Percentiles rank a stretch among this genome's conserved stretches.
Evolutionary conservation across 148 eudicot species (phyloP).

Genomic region (Arbutus unedo): DNA sequence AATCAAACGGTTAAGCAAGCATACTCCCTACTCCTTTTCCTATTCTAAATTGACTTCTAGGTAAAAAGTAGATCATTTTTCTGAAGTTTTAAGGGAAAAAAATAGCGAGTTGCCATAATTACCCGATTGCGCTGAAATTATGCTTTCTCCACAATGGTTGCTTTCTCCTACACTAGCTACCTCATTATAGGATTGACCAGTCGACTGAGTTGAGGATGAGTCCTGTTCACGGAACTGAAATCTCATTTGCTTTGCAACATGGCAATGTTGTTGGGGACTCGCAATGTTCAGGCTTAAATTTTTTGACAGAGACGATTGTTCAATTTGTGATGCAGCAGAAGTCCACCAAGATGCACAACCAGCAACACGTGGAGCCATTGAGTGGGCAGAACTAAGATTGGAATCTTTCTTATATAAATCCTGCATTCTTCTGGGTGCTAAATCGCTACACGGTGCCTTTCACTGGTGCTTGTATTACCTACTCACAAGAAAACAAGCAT

Average conservation of each 20-base stretch:
- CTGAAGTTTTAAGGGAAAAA: not conserved
- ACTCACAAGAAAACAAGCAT: not conserved
- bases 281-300: conserved; percentile 46
- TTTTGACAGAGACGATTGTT: conserved; percentile 28
- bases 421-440: conserved; percentile 30
- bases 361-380: conserved; percentile 27
- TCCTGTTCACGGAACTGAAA: conserved; percentile 63
- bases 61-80: not conserved
- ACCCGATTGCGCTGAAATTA: conserved; percentile 37
- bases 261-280: conserved; percentile 29
- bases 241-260: conserved; percentile 32
- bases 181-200: conserved; percentile 52
- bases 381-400: conserved; percentile 20
- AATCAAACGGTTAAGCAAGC: not conserved
- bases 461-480: not conserved
- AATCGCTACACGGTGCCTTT: not conserved
- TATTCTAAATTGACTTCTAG: not conserved
- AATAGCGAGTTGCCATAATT: not conserved
- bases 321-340: conserved; percentile 30
- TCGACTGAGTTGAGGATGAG: conserved; percentile 67
- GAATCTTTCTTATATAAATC: conserved; percentile 34
- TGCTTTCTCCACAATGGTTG: conserved; percentile 28
- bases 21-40: not conserved
- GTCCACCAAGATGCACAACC: conserved; percentile 33
- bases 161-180: conserved; percentile 35